Base-by-base conservation (phyloP, 352 stramenopile species). In the Sclerospora graminicola region DNA sequence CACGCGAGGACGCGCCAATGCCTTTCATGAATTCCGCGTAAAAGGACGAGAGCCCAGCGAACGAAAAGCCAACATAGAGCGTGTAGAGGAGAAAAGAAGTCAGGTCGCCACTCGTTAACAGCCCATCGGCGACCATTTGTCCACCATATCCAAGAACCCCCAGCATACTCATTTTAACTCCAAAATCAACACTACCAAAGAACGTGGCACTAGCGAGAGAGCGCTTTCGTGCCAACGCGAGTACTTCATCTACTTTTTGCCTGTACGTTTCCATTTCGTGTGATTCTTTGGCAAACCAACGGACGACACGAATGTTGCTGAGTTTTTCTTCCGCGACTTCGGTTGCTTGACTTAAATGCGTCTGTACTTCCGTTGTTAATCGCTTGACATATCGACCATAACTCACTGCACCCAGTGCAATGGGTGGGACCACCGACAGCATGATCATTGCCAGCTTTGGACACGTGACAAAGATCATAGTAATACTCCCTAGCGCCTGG, bases 71-170 rank as follows among this genome's bases (percentile, higher is more conserved):
- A 13, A 97, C 89, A 34, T 95, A 92, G 27, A 97, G 69, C 14
- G 89, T 89, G 59, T 97, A 97, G 45, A 96, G 75, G 44, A 97
- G 55, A 65, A 97, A 97, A 1, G 88, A 91, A 14, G 87, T 96
- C 21, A 97, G 74, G 21, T 90, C 75, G n/a, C 90, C 92, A 18
- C 86, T 73, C 0, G 81, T 94, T 34, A 97, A 66, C 30, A 84
- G 45, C 0, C 71, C 81, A 13, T 89, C 63, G 11, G 80, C 66
- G 8, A 97, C 89, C 61, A 97, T 83, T 46, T 86, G 72, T 5
- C 91, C 94, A 13, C 89, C 92, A 59, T 96, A 97, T 45, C 87
- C 89, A 13, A 97, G 69, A 37, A 94, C 79, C 2, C 75, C 82
- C 3, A 97, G 69, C 60, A 96, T 84, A 38, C 78, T 87, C 56